Evolutionary conservation across 331 rosid genomes (phyloP).

Genomic region (Prunus yedoensis): DNA sequence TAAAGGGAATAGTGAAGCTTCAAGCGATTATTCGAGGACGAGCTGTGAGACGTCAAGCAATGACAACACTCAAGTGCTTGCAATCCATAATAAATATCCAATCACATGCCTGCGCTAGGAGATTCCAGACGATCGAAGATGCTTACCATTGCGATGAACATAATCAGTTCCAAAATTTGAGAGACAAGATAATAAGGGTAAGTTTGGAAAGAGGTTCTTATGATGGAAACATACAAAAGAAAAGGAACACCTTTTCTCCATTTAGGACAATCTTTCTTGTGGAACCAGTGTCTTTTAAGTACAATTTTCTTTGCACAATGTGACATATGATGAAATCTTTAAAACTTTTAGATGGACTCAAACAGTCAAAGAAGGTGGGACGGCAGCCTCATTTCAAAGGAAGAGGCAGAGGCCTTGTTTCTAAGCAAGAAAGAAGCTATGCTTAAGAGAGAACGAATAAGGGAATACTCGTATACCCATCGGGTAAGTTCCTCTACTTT

Average conservation of each 20-base stretch:
- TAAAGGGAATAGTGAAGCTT: slow-evolving; percentile 93
- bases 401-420: slow-evolving; percentile 51
- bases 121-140: slow-evolving; percentile 48
- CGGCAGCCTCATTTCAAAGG: slow-evolving; percentile 55
- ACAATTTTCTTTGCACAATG: not conserved
- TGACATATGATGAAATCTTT: slow-evolving; percentile 3
- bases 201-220: slow-evolving; percentile 1
- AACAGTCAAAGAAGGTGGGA: slow-evolving; percentile 62
- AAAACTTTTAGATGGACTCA: slow-evolving; percentile 61
- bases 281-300: not conserved
- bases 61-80: slow-evolving; percentile 73
- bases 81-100: slow-evolving; percentile 84
- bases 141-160: slow-evolving; percentile 34
- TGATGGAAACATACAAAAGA: not conserved
- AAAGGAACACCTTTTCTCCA: not conserved
- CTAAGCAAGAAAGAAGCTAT: slow-evolving; percentile 63
- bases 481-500: slow-evolving; percentile 45
- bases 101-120: slow-evolving; percentile 62
- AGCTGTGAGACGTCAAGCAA: slow-evolving; percentile 85
- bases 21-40: slow-evolving; percentile 86
- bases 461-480: slow-evolving; percentile 57
- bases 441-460: slow-evolving; percentile 53
- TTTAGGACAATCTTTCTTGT: not conserved
- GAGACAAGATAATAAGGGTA: slow-evolving; percentile 59
- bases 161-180: slow-evolving; percentile 43